Base-by-base conservation (phyloP, 2,329 filamentous ascomycete species). In the Cercospora canescens region DNA sequence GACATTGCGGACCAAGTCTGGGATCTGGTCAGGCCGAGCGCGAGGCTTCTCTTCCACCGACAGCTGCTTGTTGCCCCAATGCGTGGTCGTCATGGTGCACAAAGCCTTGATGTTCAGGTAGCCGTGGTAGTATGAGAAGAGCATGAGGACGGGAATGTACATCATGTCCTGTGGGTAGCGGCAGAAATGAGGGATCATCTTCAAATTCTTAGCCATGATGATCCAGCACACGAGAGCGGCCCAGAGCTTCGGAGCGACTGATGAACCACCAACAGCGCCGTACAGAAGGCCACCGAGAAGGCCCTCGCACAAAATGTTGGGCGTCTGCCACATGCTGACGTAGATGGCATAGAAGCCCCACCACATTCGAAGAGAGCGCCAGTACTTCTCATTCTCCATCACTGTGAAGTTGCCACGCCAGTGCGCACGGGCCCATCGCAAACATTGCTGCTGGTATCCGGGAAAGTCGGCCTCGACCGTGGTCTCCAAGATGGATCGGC, bases 311-410 rank as follows among this genome's bases (percentile, higher is more conserved):
- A 87, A 24, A 1, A 86, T 62, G 0, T 87, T 83, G 66, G 88
- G 86, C 69, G 88, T 88, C 67, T 85, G 74, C 30, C 88, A 78
- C 0, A 80, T 81, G 0, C 82, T 81, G 41, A 86, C 62, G 70
- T 88, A 87, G 7, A 88, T 83, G n/a, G 84, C 81, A 69, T 87
- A 88, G 0, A 82, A 77, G 21, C 80, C 83, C 82, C 85, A 89
- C 0, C 81, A 82, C 68, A 86, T 81, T 1, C 71, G 61, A 12
- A 57, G 28, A 9, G 72, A 72, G 4, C 57, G 57, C 70, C 79
- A 78, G 69, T 78, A 78, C 5, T 41, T 64, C 64, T 76, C 76
- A 45, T 75, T 75, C 50, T 67, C 52, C 59, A 89, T 79, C 30
- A 81, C 82, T 2, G 80, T 82, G 0, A 79, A 72, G 72, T 88